Evolutionary conservation across 352 stramenopile genomes (phyloP).

Genomic region (Phytophthora megakarya): DNA sequence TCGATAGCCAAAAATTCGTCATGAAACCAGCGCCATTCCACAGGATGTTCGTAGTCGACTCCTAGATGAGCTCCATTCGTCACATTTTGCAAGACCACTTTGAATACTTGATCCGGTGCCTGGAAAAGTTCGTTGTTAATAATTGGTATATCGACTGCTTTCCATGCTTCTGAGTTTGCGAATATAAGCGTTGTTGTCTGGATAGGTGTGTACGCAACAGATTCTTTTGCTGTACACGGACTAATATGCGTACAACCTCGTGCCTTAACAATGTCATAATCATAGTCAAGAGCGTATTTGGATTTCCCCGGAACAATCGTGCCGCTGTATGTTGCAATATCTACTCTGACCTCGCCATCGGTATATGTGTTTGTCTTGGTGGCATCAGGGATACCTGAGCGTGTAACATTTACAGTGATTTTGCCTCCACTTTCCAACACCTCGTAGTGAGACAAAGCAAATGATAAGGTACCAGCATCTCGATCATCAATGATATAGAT

Average conservation of each 20-base stretch:
- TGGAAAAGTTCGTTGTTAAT: slow-evolving; percentile 67
- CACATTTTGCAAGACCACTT: slow-evolving; percentile 55
- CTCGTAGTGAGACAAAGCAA: slow-evolving; percentile 56
- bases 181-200: slow-evolving; percentile 56
- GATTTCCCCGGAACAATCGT: slow-evolving; percentile 53
- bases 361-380: slow-evolving; percentile 67
- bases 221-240: slow-evolving; percentile 55
- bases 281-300: slow-evolving; percentile 55
- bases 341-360: slow-evolving; percentile 54
- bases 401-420: slow-evolving; percentile 52
- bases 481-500: slow-evolving; percentile 81
- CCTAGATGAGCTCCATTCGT: slow-evolving; percentile 60
- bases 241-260: slow-evolving; percentile 68
- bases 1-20: slow-evolving; percentile 50
- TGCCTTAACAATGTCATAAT: slow-evolving; percentile 56
- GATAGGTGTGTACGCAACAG: slow-evolving; percentile 54
- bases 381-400: slow-evolving; percentile 50
- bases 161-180: slow-evolving; percentile 45
- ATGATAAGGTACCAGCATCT: slow-evolving; percentile 73
- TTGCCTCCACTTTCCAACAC: slow-evolving; percentile 57
- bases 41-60: slow-evolving; percentile 63
- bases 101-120: slow-evolving; percentile 69
- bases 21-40: slow-evolving; percentile 53
- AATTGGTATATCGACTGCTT: slow-evolving; percentile 57
- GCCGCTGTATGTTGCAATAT: slow-evolving; percentile 63